Percentiles rank a stretch among this genome's conserved stretches.
Evolutionary conservation across 805 yeast species (phyloP).

Genomic region (Zygotorulaspora florentina): DNA sequence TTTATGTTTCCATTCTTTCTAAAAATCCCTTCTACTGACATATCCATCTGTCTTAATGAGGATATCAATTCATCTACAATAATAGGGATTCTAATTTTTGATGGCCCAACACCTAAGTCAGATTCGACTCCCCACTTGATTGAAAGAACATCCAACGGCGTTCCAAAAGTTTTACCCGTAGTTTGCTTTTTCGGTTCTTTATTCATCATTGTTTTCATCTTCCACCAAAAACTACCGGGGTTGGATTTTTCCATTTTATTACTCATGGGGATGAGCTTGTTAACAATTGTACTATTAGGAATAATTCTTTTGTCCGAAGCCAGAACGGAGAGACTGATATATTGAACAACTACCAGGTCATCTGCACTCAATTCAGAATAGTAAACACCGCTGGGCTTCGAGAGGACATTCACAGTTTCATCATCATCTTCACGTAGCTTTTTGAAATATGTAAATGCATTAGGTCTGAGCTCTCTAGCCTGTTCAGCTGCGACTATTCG

Average conservation of each 20-base stretch:
- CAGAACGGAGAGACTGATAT: conserved; percentile 43
- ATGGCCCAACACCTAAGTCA: conserved; percentile 78
- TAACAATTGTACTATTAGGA: conserved; percentile 10
- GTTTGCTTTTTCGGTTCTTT: conserved; percentile 26
- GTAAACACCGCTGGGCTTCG: conserved; percentile 41
- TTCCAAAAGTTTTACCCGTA: conserved; percentile 63
- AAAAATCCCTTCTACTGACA: conserved; percentile 95
- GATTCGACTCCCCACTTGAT: conserved; percentile 75
- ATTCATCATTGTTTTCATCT: conserved; percentile 28
- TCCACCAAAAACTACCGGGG: conserved; percentile 26
- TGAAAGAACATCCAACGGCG: conserved; percentile 65
- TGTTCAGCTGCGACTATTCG: conserved; percentile 96
- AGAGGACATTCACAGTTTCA: conserved; percentile 16
- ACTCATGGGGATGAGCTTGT: conserved; percentile 54
- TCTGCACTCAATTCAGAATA: conserved; percentile 48
- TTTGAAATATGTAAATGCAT: conserved; percentile 81
- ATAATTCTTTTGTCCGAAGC: conserved; percentile 20
- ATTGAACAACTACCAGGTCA: conserved; percentile 54
- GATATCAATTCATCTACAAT: conserved; percentile 80
- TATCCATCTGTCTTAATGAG: conserved; percentile 82
- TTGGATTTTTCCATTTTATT: conserved; percentile 53
- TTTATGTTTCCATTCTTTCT: conserved; percentile 94
- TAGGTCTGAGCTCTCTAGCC: conserved; percentile 88
- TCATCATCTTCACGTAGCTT: conserved; percentile 32
- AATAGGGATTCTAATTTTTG: conserved; percentile 74